Evolutionary conservation across 2,329 filamentous ascomycete species (phyloP), one percentile per base, ranked within the genome.

Genomic region (Pseudogymnoascus sp.): DNA sequence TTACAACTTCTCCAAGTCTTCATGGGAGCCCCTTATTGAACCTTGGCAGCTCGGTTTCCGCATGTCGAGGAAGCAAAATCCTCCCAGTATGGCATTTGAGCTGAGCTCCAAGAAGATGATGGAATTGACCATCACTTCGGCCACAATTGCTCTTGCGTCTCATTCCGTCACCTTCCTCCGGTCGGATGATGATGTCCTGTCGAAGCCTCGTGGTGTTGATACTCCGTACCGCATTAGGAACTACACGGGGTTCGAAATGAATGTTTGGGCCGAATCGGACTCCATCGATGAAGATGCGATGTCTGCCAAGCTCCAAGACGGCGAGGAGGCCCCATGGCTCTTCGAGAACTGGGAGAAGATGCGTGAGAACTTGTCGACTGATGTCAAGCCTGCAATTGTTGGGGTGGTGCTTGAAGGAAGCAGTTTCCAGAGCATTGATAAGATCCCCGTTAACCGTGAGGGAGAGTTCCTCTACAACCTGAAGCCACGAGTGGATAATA

Each of bases 1-100:
- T 25, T 99, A 96, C 79, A 99, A 99, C 74, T 99, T 99, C 75
- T 94, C 94, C 12, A 99, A 99, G 73, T 99, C 94, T 0, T 91
- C 92, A 3, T 99, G 94, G 94, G 94, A 99, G 73, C 94, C 94
- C 2, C 77, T 99, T 35, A 85, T 99, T 25, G 94, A 99, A 72
- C 95, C 95, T 6, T 99, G 94, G 94, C 86, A 93, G 66, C 80
- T 97, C n/a, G 92, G 92, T 2, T 86, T 99, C 67, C 90, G 95
- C 65, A 85, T 97, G 72, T 86, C 89, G 0, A 92, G 87, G 68
- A 87, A 94, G 62, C 81, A 86, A 25, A 82, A 84, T 41, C 89
- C 87, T 0, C 89, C 93, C 37, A 80, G 89, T 59, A 77, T 97
- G 63, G 89, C 90, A 0, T 80, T 99, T 16, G 92, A 97, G 61